Evolutionary conservation across 768 basidiomycete species (phyloP).

Genomic region (Asterophora lycoperdoides): DNA sequence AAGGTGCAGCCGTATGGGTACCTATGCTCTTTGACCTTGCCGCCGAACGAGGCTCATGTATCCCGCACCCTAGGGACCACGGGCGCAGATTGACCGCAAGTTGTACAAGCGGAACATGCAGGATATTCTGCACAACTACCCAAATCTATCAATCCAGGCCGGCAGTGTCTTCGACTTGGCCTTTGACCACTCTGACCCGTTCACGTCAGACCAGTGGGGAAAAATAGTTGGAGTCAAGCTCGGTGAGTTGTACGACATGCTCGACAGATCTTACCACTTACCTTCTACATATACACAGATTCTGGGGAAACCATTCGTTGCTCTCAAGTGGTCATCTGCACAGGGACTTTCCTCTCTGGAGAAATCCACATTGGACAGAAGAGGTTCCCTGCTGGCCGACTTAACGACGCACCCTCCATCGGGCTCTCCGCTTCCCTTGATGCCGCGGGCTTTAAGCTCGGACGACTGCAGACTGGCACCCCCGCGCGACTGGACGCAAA

Average conservation of each 20-base stretch:
- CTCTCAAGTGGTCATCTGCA: conserved; percentile 82
- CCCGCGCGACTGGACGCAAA: conserved; percentile 72
- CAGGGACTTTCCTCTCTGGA: conserved; percentile 87
- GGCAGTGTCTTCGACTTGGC: conserved; percentile 79
- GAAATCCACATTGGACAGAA: conserved; percentile 86
- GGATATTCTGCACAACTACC: conserved; percentile 55
- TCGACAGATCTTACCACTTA: not conserved
- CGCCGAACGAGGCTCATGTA: not conserved
- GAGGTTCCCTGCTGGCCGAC: conserved; percentile 72
- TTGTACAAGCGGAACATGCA: conserved; percentile 86
- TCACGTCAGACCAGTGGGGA: conserved; percentile 41
- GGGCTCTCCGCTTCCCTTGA: conserved; percentile 76
- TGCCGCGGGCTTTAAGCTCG: conserved; percentile 74
- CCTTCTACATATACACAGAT: conserved; percentile 36
- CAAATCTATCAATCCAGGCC: conserved; percentile 63
- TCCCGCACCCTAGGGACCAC: conserved; percentile 60
- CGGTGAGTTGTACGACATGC: conserved; percentile 33
- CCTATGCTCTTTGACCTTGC: conserved; percentile 16
- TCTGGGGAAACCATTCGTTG: conserved; percentile 72
- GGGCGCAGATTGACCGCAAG: conserved; percentile 85
- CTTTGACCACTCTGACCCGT: conserved; percentile 44
- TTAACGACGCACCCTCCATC: conserved; percentile 65
- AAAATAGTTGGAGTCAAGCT: conserved; percentile 62
- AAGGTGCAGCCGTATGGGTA: conserved; percentile 89
- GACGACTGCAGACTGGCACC: conserved; percentile 81